Percentiles rank a stretch among this genome's conserved stretches.
phyloP scores from a whole-genome alignment of 2,329 filamentous ascomycete genomes.

The Tolypocladium nubicola region DNA sequence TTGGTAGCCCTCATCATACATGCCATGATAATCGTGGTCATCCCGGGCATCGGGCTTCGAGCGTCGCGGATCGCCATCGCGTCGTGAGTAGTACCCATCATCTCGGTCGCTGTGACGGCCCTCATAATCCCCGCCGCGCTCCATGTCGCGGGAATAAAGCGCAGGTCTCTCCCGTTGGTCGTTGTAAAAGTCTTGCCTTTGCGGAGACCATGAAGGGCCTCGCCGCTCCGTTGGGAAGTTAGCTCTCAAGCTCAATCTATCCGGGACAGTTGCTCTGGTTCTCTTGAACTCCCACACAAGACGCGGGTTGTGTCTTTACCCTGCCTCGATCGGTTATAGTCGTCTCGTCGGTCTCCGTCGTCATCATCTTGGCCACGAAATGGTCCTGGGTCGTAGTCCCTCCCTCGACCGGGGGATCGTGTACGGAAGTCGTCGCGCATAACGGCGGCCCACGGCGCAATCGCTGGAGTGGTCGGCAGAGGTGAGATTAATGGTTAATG shows the following conservation, averaged over 20 bases:
- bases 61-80: constrained; percentile 11
- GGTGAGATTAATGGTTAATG: neutral
- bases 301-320: constrained; percentile 33
- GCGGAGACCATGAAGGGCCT: constrained; percentile 33
- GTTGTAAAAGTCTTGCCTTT: constrained; percentile 26
- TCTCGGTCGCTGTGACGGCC: constrained; percentile 16
- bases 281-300: constrained; percentile 11
- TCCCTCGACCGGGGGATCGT: constrained; percentile 18
- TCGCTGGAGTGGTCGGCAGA: neutral
- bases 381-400: constrained; percentile 5
- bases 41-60: constrained; percentile 16
- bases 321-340: constrained; percentile 37
- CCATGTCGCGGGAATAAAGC: constrained; percentile 13
- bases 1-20: constrained; percentile 27
- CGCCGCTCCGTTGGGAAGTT: constrained; percentile 33
- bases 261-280: constrained; percentile 7
- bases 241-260: constrained; percentile 26
- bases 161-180: constrained; percentile 18
- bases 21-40: constrained; percentile 23
- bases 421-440: constrained; percentile 34
- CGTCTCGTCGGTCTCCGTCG: constrained; percentile 22
- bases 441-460: constrained; percentile 13
- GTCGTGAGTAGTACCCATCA: constrained; percentile 12
- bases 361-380: constrained; percentile 12
- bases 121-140: constrained; percentile 12